These are phyloP conservation scores for Dryas drummondii DNA, from an alignment of 306 rosid species.

Conservation along the genomic window DNA sequence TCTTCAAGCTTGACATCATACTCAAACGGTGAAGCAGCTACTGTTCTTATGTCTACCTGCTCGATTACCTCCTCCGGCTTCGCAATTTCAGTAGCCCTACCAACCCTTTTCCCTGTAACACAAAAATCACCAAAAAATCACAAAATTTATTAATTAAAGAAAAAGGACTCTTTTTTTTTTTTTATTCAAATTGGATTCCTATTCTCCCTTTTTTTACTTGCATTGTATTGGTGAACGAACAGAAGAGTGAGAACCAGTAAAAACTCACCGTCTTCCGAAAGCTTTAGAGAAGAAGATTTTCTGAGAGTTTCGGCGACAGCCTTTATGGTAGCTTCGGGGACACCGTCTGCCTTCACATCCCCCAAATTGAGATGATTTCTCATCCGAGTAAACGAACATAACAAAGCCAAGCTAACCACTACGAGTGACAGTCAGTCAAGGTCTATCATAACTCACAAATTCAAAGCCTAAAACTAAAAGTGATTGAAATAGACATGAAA, in stretches of 20 bases:
- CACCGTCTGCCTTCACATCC: constrained; percentile 49
- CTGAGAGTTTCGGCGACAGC: constrained; percentile 74
- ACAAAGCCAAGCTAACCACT: constrained; percentile 77
- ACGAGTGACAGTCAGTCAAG: constrained; percentile 49
- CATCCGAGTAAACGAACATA: constrained; percentile 86
- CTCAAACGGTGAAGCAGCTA: constrained; percentile 78
- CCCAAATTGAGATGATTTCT: constrained; percentile 66
- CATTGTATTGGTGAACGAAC: not conserved
- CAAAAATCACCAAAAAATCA: not conserved
- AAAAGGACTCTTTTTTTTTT: not conserved
- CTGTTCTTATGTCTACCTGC: constrained; percentile 76
- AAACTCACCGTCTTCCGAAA: constrained; percentile 82
- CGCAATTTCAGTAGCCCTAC: constrained; percentile 58
- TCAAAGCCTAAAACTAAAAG: not conserved
- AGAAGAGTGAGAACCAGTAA: not conserved
- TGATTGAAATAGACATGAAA: not conserved
- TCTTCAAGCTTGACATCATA: constrained; percentile 72
- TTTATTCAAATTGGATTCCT: too few species aligned
- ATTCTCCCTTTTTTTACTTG: not conserved
- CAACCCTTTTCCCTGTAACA: constrained; percentile 60
- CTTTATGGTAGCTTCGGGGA: constrained; percentile 48
- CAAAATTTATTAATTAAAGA: not conserved
- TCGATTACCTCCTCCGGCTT: constrained; percentile 73
- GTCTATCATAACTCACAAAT: constrained; percentile 21
- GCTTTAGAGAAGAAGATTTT: constrained; percentile 51